Percentiles rank a stretch among this genome's conserved stretches.
These are phyloP conservation scores for Didymellaceae sp. DNA, from an alignment of 2,329 filamentous ascomycete species.

Conservation along the genomic window DNA sequence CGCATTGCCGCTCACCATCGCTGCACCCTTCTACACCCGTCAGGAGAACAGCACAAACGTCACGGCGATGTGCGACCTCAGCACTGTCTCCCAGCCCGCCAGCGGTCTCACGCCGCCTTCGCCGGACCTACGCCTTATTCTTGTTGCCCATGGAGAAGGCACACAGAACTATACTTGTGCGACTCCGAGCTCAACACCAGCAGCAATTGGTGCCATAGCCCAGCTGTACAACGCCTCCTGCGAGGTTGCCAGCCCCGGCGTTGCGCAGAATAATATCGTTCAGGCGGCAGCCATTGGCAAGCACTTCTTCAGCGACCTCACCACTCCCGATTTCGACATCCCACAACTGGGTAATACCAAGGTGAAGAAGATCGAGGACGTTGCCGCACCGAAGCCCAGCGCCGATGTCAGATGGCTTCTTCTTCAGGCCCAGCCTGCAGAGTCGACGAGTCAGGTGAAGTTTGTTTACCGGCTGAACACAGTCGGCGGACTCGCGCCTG, in stretches of 20 bases:
- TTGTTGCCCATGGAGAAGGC: constrained; percentile 56
- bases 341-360: constrained; percentile 69
- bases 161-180: constrained; percentile 60
- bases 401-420: constrained; percentile 78
- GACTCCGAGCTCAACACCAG: constrained; percentile 39
- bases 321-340: constrained; percentile 83
- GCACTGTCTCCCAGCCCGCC: constrained; percentile 31
- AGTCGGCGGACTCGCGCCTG: constrained; percentile 76
- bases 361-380: constrained; percentile 68
- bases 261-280: constrained; percentile 27
- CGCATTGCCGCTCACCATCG: constrained; percentile 30
- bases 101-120: constrained; percentile 35
- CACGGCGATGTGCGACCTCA: constrained; percentile 33
- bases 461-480: constrained; percentile 86
- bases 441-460: constrained; percentile 58
- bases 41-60: constrained; percentile 23
- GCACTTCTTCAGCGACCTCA: constrained; percentile 78
- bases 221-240: constrained; percentile 37
- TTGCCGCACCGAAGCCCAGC: constrained; percentile 67
- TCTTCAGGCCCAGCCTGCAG: constrained; percentile 57
- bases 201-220: constrained; percentile 53
- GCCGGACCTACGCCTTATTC: constrained; percentile 46
- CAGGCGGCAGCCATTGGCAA: constrained; percentile 59
- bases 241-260: constrained; percentile 25
- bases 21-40: constrained; percentile 28